Evolutionary conservation across 805 yeast genomes (phyloP).

Genomic region (Metschnikowia amazonensis): DNA sequence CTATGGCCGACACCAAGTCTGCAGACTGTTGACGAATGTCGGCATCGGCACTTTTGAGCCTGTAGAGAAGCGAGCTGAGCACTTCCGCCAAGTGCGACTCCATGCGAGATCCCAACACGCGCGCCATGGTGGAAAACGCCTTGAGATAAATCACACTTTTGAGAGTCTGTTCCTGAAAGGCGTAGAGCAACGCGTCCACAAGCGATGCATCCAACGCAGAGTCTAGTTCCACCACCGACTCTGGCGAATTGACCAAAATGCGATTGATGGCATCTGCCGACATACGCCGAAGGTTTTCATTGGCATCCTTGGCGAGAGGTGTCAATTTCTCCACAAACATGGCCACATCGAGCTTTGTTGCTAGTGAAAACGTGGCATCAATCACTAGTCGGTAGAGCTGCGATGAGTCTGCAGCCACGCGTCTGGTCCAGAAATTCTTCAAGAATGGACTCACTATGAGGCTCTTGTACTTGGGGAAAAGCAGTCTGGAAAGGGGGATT

Average conservation of each 20-base stretch:
- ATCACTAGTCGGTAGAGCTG: conserved; percentile 58
- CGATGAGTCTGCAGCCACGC: conserved; percentile 63
- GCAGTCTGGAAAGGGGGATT: conserved; percentile 58
- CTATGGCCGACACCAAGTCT: conserved; percentile 62
- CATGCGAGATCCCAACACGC: conserved; percentile 58
- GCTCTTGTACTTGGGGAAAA: conserved; percentile 42
- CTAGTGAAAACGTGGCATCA: conserved; percentile 65
- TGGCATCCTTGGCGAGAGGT: conserved; percentile 67
- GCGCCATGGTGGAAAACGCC: conserved; percentile 62
- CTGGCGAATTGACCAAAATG: conserved; percentile 41
- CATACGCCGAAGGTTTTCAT: conserved; percentile 77
- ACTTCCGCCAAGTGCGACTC: conserved; percentile 72
- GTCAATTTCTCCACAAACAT: conserved; percentile 56
- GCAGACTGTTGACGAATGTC: conserved; percentile 82
- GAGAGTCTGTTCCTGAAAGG: conserved; percentile 73
- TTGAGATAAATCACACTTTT: conserved; percentile 53
- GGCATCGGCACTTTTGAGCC: conserved; percentile 67
- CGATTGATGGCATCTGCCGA: conserved; percentile 65
- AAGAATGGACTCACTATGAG: conserved; percentile 62
- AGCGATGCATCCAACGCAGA: conserved; percentile 60
- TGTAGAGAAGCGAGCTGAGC: conserved; percentile 65
- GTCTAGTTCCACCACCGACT: conserved; percentile 49
- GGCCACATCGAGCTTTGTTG: conserved; percentile 64
- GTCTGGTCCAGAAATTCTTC: conserved; percentile 73
- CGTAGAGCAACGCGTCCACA: conserved; percentile 74